Evolutionary conservation across 139 green algal genomes (phyloP), one percentile per base, ranked within the genome.

Genomic region (Zygnema cylindricum): DNA sequence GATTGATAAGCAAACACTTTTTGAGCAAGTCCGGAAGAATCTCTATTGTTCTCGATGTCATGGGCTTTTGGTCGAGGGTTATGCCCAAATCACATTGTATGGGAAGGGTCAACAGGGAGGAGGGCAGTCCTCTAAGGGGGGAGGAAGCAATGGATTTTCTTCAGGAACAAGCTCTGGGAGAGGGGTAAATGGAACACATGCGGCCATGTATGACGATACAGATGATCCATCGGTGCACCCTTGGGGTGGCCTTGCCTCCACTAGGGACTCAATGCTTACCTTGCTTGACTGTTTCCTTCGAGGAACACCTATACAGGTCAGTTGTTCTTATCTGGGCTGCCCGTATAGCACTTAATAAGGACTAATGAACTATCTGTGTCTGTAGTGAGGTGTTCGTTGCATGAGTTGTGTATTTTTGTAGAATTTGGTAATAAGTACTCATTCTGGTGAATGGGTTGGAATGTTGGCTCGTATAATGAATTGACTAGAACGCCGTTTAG

Each of bases 1-100:
- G n/a, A 35, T 84, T 49, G 77, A 84, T 33, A 84, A 84, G 77
- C 35, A 49, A 35, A 54, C 77, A 35, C 77, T 84, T 21, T 84
- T 84, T 55, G 77, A 84, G 77, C 33, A 49, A 55, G 77, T 84
- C 2, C 77, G 77, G 41, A 84, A 84, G 30, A 84, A 84, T 33
- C 77, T 84, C n/a, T 84, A 84, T 33, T 84, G 77, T 7, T 84
- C 35, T 36, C 33, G 36, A 21, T 84, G 77, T 33, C 77, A 84
- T 33, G 77, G 77, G 41, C 33, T 84, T 2, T 54, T 84, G 41
- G 77, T 84, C 33, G 77, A 84, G 33, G 77, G 77, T 33, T 84
- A 71, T 54, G 55, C n/a, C 35, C 77, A 84, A 33, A 49, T 84
- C 30, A 49, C 36, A 2, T 33, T 54, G 2, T 84, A 84, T 55